A percentile compares a stretch with the other conserved stretches of the same genome.
Evolutionary conservation across 2,329 filamentous ascomycete genomes (phyloP).

Genomic region (Curvularia sp.): DNA sequence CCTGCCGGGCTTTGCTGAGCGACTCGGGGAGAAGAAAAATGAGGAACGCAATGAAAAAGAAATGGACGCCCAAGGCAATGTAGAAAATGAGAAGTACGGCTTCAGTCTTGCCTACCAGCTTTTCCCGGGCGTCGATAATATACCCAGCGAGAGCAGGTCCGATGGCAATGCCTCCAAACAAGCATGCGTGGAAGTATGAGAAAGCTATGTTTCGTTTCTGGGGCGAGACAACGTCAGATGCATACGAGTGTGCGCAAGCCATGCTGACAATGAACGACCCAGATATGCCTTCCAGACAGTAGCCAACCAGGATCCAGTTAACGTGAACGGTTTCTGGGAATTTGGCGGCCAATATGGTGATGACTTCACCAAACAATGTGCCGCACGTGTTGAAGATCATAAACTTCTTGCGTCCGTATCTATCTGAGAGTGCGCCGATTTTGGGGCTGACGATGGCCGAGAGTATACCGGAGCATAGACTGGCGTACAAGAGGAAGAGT

Average conservation of each 20-base stretch:
- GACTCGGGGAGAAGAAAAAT: conserved; percentile 82
- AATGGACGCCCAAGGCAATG: conserved; percentile 74
- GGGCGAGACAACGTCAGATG: conserved; percentile 84
- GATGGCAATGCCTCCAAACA: conserved; percentile 87
- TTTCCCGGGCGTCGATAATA: conserved; percentile 66
- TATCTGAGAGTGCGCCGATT: conserved; percentile 84
- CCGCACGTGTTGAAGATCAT: conserved; percentile 77
- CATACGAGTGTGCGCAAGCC: conserved; percentile 83
- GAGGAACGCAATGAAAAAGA: conserved; percentile 75
- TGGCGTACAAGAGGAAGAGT: conserved; percentile 78
- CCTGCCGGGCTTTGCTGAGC: conserved; percentile 74
- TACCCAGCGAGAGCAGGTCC: conserved; percentile 84
- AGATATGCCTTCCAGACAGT: conserved; percentile 79
- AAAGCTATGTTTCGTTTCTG: conserved; percentile 82
- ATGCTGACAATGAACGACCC: conserved; percentile 89
- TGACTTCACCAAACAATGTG: conserved; percentile 74
- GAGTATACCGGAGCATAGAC: conserved; percentile 75
- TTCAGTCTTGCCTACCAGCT: conserved; percentile 63
- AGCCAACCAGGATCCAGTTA: conserved; percentile 78
- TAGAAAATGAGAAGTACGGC: conserved; percentile 85
- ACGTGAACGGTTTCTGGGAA: conserved; percentile 77
- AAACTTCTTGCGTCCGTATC: conserved; percentile 78
- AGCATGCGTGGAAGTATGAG: conserved; percentile 85
- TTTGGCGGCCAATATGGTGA: conserved; percentile 79
- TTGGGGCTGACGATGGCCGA: conserved; percentile 84